phyloP scores from a whole-genome alignment of 116 monocot species.

The Zostera marina region DNA sequence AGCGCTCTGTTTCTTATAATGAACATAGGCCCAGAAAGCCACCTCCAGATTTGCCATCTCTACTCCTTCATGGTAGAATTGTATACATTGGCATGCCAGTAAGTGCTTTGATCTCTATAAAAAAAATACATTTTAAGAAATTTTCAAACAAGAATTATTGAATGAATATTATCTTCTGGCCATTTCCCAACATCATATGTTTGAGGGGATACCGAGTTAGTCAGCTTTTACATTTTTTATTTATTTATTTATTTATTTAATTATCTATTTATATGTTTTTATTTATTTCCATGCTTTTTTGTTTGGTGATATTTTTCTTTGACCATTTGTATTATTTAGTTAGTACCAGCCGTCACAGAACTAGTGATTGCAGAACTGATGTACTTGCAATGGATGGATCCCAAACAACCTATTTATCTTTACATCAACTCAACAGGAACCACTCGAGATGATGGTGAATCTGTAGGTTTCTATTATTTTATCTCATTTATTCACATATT shows the following conservation, averaged over 20 bases:
- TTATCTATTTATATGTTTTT: not conserved
- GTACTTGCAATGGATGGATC: conserved; percentile 93
- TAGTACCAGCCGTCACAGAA: conserved; percentile 83
- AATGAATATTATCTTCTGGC: not conserved
- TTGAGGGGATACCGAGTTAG: no score
- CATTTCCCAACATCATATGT: conserved; percentile 1
- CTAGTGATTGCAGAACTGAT: conserved; percentile 74
- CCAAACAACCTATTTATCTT: conserved; percentile 78
- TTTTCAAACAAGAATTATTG: not conserved
- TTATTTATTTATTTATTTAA: not conserved
- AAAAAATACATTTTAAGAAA: not conserved
- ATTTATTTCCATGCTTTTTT: not conserved
- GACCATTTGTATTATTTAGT: conserved; percentile 28
- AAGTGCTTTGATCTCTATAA: conserved; percentile 5
- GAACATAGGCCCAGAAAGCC: conserved; percentile 80
- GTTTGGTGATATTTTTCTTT: not conserved
- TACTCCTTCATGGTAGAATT: conserved; percentile 73
- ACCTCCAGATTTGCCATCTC: conserved; percentile 86
- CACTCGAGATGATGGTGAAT: conserved; percentile 91
- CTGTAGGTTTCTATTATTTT: conserved; percentile 30
- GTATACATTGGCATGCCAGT: conserved; percentile 94
- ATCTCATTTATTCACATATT: not conserved
- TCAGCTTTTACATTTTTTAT: no score
- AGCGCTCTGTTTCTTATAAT: conserved; percentile 59
- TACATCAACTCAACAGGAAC: conserved; percentile 95